A percentile compares a stretch with the other conserved stretches of the same genome.
These are phyloP conservation scores for Lantana camara DNA, from an alignment of 257 asterid genomes.

Conservation along the genomic window DNA sequence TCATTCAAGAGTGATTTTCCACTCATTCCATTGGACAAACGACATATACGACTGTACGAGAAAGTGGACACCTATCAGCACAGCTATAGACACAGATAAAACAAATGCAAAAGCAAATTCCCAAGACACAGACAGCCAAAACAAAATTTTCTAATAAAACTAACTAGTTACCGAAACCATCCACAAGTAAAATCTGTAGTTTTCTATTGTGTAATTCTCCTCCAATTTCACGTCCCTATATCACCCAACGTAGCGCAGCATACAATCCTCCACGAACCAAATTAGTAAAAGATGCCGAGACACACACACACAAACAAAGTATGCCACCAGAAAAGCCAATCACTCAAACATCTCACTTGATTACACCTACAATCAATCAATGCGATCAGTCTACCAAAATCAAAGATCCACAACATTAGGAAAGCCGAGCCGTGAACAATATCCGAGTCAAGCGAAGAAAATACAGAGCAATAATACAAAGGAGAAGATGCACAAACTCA, in stretches of 20 bases:
- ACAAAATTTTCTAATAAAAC: neutral
- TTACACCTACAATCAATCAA: slow-evolving; percentile 15
- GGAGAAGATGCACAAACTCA: slow-evolving; percentile 7
- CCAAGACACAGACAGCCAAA: slow-evolving; percentile 4
- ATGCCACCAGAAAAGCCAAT: neutral
- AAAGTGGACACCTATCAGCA: neutral
- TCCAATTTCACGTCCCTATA: slow-evolving; percentile 3
- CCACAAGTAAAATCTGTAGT: neutral
- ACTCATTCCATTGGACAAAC: neutral
- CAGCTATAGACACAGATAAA: neutral
- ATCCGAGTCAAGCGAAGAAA: neutral
- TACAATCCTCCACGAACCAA: slow-evolving; percentile 1
- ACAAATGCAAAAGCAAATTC: slow-evolving; percentile 4
- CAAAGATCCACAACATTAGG: neutral
- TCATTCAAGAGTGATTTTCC: neutral
- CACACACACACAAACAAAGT: neutral
- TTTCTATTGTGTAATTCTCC: slow-evolving; percentile 11
- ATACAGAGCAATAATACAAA: neutral
- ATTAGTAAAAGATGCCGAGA: neutral
- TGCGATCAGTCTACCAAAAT: no score
- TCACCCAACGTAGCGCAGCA: neutral
- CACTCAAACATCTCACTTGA: no score
- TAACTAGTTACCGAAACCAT: neutral
- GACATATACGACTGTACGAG: neutral
- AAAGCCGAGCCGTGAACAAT: neutral